Evolutionary conservation across 805 yeast genomes (phyloP).

Genomic region (Soucietia sequanensis): DNA sequence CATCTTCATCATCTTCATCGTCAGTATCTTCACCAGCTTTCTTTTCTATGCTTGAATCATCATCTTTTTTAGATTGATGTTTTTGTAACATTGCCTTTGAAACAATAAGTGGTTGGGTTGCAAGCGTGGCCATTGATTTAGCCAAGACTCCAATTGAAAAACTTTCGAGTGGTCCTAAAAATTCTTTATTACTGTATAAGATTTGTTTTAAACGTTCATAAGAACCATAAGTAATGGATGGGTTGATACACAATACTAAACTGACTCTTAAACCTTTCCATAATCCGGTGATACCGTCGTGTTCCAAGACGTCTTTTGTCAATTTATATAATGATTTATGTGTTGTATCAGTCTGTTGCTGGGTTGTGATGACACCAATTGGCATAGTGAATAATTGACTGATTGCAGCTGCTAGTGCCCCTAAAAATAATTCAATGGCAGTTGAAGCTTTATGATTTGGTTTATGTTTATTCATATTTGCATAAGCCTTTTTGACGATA

Average conservation of each 20-base stretch:
- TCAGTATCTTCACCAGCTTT: conserved; percentile 20
- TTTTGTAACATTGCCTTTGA: conserved; percentile 79
- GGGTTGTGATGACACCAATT: conserved; percentile 68
- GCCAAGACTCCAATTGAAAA: conserved; percentile 77
- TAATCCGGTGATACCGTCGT: conserved; percentile 68
- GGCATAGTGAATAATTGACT: conserved; percentile 82
- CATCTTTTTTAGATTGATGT: conserved; percentile 22
- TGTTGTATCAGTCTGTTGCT: conserved; percentile 52
- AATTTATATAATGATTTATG: conserved; percentile 32
- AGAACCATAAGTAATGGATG: conserved; percentile 83
- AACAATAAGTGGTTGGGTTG: conserved; percentile 82
- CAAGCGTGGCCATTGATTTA: conserved; percentile 74
- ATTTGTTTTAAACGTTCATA: conserved; percentile 64
- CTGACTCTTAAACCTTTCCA: conserved; percentile 87
- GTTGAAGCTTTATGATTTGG: conserved; percentile 49
- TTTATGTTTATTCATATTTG: conserved; percentile 32
- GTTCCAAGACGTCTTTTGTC: conserved; percentile 49
- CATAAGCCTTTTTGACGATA: conserved; percentile 57
- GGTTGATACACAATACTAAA: conserved; percentile 73
- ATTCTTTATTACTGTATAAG: conserved; percentile 41
- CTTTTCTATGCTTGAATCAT: conserved; percentile 9
- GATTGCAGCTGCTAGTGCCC: conserved; percentile 79
- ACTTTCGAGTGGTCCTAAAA: conserved; percentile 60
- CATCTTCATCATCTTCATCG: conserved; percentile 30
- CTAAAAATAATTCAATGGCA: conserved; percentile 65